Evolutionary conservation across 2,329 filamentous ascomycete genomes (phyloP).

Genomic region (Monilinia aucupariae): DNA sequence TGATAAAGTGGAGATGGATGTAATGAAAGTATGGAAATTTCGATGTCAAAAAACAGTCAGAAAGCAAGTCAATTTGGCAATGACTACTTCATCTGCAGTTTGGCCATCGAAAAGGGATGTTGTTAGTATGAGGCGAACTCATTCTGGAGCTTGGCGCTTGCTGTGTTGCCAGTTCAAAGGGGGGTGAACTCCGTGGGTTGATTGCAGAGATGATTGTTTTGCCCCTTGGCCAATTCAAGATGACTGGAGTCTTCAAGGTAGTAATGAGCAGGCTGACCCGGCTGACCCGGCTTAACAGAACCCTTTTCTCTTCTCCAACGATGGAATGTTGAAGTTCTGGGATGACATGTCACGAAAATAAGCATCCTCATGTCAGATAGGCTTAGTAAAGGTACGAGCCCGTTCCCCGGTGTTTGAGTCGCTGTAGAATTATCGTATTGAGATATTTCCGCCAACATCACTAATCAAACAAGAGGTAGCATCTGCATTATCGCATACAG

Average conservation of each 20-base stretch:
- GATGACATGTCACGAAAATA: neutral
- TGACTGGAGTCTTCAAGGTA: neutral
- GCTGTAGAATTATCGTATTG: neutral
- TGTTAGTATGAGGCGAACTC: neutral
- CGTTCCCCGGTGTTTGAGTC: neutral
- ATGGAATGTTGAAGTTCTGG: neutral
- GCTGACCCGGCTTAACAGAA: neutral
- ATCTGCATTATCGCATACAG: neutral
- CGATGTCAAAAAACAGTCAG: neutral
- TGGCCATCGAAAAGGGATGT: neutral
- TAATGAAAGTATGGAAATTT: neutral
- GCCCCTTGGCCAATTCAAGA: neutral
- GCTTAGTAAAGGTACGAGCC: neutral
- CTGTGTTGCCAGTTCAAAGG: neutral
- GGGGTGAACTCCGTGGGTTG: neutral
- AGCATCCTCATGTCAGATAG: neutral
- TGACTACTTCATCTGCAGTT: neutral
- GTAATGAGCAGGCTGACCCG: neutral
- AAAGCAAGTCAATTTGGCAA: neutral
- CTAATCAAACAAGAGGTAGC: neutral
- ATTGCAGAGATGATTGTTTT: neutral
- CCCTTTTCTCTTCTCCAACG: neutral
- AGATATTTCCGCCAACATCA: neutral
- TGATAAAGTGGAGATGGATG: neutral
- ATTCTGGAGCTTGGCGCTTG: neutral